Conservation (phyloP, 2,329 filamentous ascomycete genomes). For the Epichloe scottii region DNA sequence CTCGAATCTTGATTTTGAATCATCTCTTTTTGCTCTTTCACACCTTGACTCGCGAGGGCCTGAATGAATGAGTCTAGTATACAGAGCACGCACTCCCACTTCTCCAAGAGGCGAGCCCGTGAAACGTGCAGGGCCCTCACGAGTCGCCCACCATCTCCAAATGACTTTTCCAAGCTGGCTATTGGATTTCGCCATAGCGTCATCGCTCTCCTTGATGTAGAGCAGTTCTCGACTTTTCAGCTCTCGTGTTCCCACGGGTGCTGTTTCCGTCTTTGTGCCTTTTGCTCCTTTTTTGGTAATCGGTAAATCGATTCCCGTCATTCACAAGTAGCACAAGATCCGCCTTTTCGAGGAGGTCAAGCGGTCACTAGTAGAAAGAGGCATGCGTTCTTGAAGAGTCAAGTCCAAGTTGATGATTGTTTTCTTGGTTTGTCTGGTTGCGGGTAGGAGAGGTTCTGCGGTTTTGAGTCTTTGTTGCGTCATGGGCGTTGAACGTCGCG, state of each 20-base stretch:
- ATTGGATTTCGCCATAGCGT: slow-evolving; percentile 24
- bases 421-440: slow-evolving; percentile 1
- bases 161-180: slow-evolving; percentile 23
- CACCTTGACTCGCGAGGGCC: background rate
- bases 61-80: background rate
- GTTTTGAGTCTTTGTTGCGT: background rate
- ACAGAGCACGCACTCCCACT: too few species aligned
- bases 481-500: background rate
- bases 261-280: background rate
- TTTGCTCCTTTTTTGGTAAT: background rate
- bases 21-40: background rate
- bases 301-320: background rate
- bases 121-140: background rate
- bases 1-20: slow-evolving; percentile 1
- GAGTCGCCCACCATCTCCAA: slow-evolving; percentile 1
- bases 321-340: slow-evolving; percentile 1
- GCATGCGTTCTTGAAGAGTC: background rate
- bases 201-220: slow-evolving; percentile 15
- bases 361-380: background rate
- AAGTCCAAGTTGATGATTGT: slow-evolving; percentile 7
- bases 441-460: background rate
- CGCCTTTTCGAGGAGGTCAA: slow-evolving; percentile 3
- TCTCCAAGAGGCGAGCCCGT: too few species aligned
- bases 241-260: background rate
- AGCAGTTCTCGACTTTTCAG: background rate